Conservation (phyloP, 345 rosid genomes). For the Lagerstroemia speciosa region DNA sequence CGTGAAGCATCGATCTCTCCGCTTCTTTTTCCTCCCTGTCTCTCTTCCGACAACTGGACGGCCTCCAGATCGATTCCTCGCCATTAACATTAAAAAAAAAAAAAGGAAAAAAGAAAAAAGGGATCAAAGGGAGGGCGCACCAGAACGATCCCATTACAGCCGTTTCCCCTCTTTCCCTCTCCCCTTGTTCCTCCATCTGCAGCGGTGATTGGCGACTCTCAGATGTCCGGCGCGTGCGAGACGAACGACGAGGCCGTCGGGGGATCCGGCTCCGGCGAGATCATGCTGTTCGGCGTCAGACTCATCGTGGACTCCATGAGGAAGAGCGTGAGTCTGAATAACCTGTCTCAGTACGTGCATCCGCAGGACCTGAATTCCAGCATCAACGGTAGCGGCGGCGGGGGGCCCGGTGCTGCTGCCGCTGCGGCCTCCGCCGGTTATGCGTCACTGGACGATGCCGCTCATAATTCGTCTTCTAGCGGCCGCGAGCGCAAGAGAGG, state of each 20-base stretch:
- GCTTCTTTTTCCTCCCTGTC: background rate
- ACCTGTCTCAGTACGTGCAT: conserved; percentile 67
- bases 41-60: conserved; percentile 15
- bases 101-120: no score
- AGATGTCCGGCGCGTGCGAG: conserved; percentile 22
- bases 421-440: conserved; percentile 36
- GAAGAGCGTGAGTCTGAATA: conserved; percentile 81
- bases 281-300: conserved; percentile 85
- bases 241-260: conserved; percentile 6
- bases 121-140: no score
- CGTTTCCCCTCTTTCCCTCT: conserved; percentile 4
- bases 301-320: conserved; percentile 91
- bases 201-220: background rate
- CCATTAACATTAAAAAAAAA: no score
- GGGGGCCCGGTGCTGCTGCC: background rate
- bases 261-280: conserved; percentile 34
- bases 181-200: background rate
- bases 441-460: conserved; percentile 73
- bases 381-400: background rate
- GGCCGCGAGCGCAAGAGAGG: conserved; percentile 87
- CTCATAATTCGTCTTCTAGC: conserved; percentile 32
- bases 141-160: background rate
- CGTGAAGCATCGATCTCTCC: background rate
- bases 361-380: conserved; percentile 20
- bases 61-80: background rate